Conservation (phyloP, 805 yeast species). For the Starmerella floris region DNA sequence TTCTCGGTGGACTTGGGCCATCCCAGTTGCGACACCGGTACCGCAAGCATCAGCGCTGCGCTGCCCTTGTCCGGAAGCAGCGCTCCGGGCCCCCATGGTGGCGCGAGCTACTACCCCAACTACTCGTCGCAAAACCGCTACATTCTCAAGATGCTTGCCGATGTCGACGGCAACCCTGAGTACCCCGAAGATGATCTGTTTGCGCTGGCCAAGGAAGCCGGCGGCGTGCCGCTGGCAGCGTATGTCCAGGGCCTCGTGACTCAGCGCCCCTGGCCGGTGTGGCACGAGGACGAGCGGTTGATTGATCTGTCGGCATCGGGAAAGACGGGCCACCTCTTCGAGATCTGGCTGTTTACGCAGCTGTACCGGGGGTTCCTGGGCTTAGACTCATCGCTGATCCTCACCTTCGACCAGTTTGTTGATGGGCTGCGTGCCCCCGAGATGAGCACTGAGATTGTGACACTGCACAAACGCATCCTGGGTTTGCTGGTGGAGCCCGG, state of each 20-base stretch:
- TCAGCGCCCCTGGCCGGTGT: slow-evolving; percentile 17
- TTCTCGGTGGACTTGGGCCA: background rate
- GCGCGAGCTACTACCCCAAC: background rate
- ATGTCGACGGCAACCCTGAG: background rate
- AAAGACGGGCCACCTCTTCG: slow-evolving; percentile 31
- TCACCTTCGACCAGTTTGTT: slow-evolving; percentile 67
- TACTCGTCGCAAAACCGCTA: background rate
- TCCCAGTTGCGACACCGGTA: background rate
- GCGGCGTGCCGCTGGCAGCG: slow-evolving; percentile 4
- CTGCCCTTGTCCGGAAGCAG: background rate
- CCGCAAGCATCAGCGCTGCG: background rate
- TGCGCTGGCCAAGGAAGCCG: slow-evolving; percentile 10
- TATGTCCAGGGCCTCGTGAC: slow-evolving; percentile 2
- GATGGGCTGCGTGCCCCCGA: slow-evolving; percentile 35
- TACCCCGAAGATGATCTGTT: slow-evolving; percentile 13
- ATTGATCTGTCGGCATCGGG: slow-evolving; percentile 6
- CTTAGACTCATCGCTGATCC: slow-evolving; percentile 38
- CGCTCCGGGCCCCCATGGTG: background rate
- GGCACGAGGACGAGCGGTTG: slow-evolving; percentile 16
- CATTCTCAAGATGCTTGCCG: no score
- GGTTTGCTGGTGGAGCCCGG: slow-evolving; percentile 40
- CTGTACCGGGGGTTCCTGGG: slow-evolving; percentile 50
- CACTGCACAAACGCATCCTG: slow-evolving; percentile 53
- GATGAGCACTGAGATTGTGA: slow-evolving; percentile 36
- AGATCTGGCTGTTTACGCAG: slow-evolving; percentile 63